Percentiles rank a stretch among this genome's conserved stretches.
These are phyloP conservation scores for Plasmodium inui DNA, from an alignment of 169 alveolate species.

Conservation along the genomic window DNA sequence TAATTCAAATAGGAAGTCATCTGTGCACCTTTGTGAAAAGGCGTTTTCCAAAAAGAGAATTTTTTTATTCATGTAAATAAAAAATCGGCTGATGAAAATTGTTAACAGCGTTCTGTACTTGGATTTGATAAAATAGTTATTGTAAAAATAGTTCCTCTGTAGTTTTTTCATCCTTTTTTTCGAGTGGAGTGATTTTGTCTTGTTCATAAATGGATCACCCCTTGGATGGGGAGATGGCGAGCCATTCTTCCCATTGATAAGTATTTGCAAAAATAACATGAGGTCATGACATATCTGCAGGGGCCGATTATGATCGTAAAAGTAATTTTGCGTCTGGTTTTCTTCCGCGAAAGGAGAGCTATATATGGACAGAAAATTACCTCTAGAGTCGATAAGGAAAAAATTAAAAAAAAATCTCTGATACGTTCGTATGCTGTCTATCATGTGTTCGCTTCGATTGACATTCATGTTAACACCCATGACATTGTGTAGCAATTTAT, in stretches of 20 bases:
- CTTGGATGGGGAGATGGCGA: neutral
- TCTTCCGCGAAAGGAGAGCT: neutral
- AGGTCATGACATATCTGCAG: constrained; percentile 62
- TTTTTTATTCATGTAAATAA: constrained; percentile 50
- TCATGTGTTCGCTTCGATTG: constrained; percentile 23
- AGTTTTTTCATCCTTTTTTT: neutral
- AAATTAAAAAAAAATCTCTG: constrained; percentile 16
- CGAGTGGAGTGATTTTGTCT: neutral
- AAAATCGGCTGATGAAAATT: constrained; percentile 27
- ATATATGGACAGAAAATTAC: constrained; percentile 39
- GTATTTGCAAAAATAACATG: constrained; percentile 59
- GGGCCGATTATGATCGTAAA: constrained; percentile 31
- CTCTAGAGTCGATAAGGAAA: constrained; percentile 18
- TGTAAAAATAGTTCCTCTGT: neutral
- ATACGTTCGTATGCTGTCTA: constrained; percentile 59
- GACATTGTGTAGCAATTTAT: constrained; percentile 13
- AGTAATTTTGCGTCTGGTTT: constrained; percentile 9
- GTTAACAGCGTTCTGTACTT: constrained; percentile 12
- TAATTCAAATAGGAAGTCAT: constrained; percentile 14
- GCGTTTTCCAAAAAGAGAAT: constrained; percentile 18
- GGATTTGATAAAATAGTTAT: constrained; percentile 15
- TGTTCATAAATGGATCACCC: neutral
- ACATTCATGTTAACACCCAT: constrained; percentile 53
- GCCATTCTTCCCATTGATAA: constrained; percentile 35
- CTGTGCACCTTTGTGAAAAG: neutral